phyloP scores from a whole-genome alignment of 2,329 filamentous ascomycete species.

The Elsinoe necatrix region DNA sequence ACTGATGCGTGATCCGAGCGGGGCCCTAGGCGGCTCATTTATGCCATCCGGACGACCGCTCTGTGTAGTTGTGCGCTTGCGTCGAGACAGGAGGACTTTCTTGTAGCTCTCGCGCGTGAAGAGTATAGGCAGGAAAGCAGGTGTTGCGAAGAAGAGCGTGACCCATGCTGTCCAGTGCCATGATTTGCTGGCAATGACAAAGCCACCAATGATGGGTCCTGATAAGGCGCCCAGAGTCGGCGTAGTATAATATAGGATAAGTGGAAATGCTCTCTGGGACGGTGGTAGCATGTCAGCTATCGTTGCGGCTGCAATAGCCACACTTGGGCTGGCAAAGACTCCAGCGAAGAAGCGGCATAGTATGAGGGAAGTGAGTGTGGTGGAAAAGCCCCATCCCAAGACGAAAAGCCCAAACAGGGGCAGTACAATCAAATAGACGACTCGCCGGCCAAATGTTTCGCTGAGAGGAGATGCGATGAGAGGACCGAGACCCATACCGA shows the following conservation, averaged over 20 bases:
- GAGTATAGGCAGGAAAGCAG: constrained; percentile 30
- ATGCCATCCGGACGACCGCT: constrained; percentile 43
- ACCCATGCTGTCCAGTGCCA: constrained; percentile 32
- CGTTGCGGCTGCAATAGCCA: constrained; percentile 39
- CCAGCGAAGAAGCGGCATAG: constrained; percentile 45
- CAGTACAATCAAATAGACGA: constrained; percentile 45
- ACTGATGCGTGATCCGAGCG: constrained; percentile 44
- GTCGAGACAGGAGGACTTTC: constrained; percentile 35
- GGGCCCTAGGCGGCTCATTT: constrained; percentile 40
- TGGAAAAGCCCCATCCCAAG: constrained; percentile 23
- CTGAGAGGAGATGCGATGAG: constrained; percentile 51
- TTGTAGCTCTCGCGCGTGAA: constrained; percentile 43
- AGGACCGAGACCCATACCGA: constrained; percentile 54
- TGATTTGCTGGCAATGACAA: constrained; percentile 24
- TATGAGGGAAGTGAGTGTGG: constrained; percentile 39
- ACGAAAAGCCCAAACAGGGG: constrained; percentile 43
- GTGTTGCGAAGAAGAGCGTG: constrained; percentile 26
- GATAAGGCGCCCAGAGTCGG: constrained; percentile 47
- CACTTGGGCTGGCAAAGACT: constrained; percentile 47
- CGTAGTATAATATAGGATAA: constrained; percentile 22
- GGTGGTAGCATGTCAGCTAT: constrained; percentile 14
- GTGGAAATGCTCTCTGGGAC: constrained; percentile 3
- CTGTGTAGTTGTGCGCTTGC: constrained; percentile 18
- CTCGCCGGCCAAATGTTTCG: constrained; percentile 49
- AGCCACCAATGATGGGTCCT: constrained; percentile 34